Conservation (phyloP, 768 basidiomycete genomes). For the Tylopilus cervinicoccineus region DNA sequence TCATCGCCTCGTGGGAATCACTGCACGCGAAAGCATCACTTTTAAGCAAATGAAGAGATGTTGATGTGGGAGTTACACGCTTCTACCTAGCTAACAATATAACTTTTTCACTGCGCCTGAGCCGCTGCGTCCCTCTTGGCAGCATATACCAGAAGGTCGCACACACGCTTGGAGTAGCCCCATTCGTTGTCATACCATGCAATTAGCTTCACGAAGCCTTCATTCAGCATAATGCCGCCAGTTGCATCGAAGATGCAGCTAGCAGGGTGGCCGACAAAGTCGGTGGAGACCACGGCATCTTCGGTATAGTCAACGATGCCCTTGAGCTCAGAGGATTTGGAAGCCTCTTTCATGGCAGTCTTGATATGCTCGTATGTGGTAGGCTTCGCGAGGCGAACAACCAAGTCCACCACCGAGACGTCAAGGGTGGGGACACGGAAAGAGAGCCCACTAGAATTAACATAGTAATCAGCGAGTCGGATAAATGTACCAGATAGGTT, state of each 20-base stretch:
- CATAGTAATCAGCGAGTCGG: slow-evolving; percentile 4
- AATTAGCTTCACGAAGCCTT: slow-evolving; percentile 94
- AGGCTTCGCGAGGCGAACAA: slow-evolving; percentile 83
- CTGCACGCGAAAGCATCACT: slow-evolving; percentile 20
- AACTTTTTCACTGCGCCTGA: too few species aligned
- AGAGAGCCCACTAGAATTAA: slow-evolving; percentile 63
- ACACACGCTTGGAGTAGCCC: slow-evolving; percentile 91
- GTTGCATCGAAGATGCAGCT: slow-evolving; percentile 93
- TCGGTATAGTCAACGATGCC: slow-evolving; percentile 90
- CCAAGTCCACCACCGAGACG: slow-evolving; percentile 97
- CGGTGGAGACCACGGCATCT: slow-evolving; percentile 89
- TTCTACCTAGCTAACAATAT: slow-evolving; percentile 24
- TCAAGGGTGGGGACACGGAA: slow-evolving; percentile 98
- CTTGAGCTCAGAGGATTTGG: slow-evolving; percentile 57
- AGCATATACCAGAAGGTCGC: slow-evolving; percentile 80
- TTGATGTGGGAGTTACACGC: slow-evolving; percentile 13
- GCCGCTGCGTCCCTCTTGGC: slow-evolving; percentile 63
- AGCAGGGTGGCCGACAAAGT: slow-evolving; percentile 75
- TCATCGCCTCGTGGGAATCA: slow-evolving; percentile 9
- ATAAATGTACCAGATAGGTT: neutral
- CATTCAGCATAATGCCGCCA: slow-evolving; percentile 90
- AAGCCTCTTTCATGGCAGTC: slow-evolving; percentile 72
- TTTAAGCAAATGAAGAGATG: too few species aligned
- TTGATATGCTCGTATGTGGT: slow-evolving; percentile 93
- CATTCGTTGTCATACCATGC: slow-evolving; percentile 95